Evolutionary conservation across 108 stramenopile genomes (phyloP).

Genomic region (Cyclostephanos tholiformis): DNA sequence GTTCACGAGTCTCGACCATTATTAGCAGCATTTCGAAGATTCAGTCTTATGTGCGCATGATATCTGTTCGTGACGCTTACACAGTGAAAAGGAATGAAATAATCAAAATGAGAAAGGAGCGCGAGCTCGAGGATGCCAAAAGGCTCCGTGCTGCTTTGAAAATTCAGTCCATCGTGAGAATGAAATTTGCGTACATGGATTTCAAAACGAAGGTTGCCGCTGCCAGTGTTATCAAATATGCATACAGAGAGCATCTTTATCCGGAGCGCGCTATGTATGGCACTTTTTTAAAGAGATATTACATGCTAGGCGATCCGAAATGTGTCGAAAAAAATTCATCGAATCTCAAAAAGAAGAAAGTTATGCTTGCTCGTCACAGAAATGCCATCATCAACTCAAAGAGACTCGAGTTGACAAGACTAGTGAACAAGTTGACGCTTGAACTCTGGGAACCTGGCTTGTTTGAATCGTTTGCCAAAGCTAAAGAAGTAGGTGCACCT

Average conservation of each 20-base stretch:
- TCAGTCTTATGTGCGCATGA: slow-evolving; percentile 32
- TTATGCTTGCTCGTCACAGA: slow-evolving; percentile 50
- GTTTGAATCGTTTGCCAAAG: slow-evolving; percentile 45
- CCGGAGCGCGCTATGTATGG: slow-evolving; percentile 36
- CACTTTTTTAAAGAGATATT: slow-evolving; percentile 53
- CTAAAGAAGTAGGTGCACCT: slow-evolving; percentile 1
- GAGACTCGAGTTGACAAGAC: slow-evolving; percentile 34
- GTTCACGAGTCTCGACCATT: slow-evolving; percentile 28
- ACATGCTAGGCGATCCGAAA: slow-evolving; percentile 43
- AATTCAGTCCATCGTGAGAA: slow-evolving; percentile 68
- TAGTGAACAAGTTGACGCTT: slow-evolving; percentile 40
- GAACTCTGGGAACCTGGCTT: slow-evolving; percentile 44
- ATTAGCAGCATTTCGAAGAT: slow-evolving; percentile 21
- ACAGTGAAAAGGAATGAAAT: slow-evolving; percentile 18
- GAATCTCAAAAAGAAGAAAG: slow-evolving; percentile 44
- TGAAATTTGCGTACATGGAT: slow-evolving; percentile 31
- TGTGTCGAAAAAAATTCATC: slow-evolving; percentile 12
- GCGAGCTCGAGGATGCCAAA: slow-evolving; percentile 22
- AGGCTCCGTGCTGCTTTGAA: slow-evolving; percentile 53
- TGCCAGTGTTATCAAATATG: slow-evolving; percentile 37
- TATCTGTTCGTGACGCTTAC: slow-evolving; percentile 26
- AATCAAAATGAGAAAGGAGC: slow-evolving; percentile 23
- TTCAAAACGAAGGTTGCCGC: slow-evolving; percentile 25
- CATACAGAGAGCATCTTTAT: slow-evolving; percentile 49
- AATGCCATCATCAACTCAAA: slow-evolving; percentile 52